Conservation (phyloP, 78 protist species). For the Neovahlkampfia damariscottae region DNA sequence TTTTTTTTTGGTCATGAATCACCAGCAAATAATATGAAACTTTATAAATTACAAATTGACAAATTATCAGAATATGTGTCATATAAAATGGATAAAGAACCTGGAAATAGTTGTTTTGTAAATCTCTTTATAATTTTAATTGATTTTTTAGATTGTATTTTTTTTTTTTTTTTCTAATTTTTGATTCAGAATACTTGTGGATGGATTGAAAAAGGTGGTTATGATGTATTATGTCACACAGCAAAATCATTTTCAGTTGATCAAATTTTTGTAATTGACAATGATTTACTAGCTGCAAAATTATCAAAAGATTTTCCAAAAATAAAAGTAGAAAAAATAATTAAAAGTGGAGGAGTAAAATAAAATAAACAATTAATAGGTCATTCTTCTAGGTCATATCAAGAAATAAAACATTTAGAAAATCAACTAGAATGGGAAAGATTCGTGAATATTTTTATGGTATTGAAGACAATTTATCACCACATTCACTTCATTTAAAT, state of each 20-base stretch:
- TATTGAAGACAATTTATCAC: not conserved
- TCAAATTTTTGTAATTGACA: not conserved
- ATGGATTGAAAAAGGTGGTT: constrained; percentile 13
- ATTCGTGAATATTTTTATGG: constrained; percentile 10
- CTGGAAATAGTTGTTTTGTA: constrained; percentile 1
- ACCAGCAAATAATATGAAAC: not conserved
- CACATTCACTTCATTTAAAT: not conserved
- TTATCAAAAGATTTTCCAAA: not conserved
- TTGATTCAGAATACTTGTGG: constrained; percentile 24
- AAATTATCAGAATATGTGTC: not conserved
- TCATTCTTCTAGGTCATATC: not conserved
- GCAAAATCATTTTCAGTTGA: constrained; percentile 1
- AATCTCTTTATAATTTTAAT: too few relatives aligned
- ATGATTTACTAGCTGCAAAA: not conserved
- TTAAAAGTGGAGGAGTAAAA: not conserved
- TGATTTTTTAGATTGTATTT: too few relatives aligned
- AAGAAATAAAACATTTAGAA: not conserved
- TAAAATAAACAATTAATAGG: not conserved
- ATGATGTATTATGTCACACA: not conserved
- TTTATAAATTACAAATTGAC: not conserved
- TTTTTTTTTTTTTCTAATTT: too few relatives aligned
- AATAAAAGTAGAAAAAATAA: not conserved
- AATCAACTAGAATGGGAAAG: not conserved
- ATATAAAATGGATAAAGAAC: constrained; percentile 4
- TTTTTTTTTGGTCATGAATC: constrained; percentile 20